Evolutionary conservation across 306 rosid species (phyloP), one percentile per base, ranked within the genome.

Genomic region (Castanospermum australe): DNA sequence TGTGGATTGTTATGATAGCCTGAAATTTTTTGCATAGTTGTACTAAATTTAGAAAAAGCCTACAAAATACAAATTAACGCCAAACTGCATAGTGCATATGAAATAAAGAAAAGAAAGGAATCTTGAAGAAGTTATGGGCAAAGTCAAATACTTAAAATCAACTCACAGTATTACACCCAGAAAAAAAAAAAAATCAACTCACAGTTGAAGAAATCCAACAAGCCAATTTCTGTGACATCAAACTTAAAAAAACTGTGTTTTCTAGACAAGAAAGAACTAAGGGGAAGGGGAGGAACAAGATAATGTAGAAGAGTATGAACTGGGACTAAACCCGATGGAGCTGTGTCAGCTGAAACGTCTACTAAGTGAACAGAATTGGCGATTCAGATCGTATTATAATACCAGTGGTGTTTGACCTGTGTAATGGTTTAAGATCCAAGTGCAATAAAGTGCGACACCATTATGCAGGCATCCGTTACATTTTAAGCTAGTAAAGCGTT

Each of bases 1-100:
- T 86, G 74, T 36, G 91, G 88, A 65, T 89, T 92, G 81, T 89
- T 92, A 70, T 79, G 84, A 71, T 92, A 92, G 74, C 97, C 97
- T 92, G 88, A 74, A 84, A 61, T 54, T 73, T 54, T 66, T 45
- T 25, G 8, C 8, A 57, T 9, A 20, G 9, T 36, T 18, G 5
- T 30, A 55, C 63, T 32, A 11, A 20, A 65, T 67, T 69, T 15
- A 4, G 38, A 11, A 21, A 76, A 20, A 81, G 6, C 2, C 59
- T 17, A 59, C 12, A 24, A 5, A 14, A 44, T 66, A 54, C 48
- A 41, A 33, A 59, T 30, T 50, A 51, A 30, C n/a, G 74, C 5
- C 44, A 54, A 41, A 42, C 21, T 79, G 15, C 45, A 45, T 39
- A 12, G n/a, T n/a, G n/a, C n/a, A n/a, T n/a, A n/a, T n/a, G n/a